Evolutionary conservation across 805 yeast species (phyloP).

Genomic region (Lipomyces chichibuensis): DNA sequence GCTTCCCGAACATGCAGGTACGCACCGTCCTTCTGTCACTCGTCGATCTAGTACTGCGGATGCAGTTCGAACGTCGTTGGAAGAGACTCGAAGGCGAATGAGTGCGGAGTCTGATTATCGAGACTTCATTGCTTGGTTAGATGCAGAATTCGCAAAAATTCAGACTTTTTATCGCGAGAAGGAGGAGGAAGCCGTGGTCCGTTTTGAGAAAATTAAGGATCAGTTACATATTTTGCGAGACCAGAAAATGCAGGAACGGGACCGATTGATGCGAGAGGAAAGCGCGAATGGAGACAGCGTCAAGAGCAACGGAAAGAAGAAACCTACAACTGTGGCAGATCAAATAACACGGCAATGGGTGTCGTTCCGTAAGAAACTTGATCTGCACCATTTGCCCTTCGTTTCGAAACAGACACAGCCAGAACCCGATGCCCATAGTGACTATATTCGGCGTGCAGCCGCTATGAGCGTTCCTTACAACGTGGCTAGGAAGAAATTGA

Average conservation of each 20-base stretch:
- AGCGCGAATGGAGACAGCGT: background rate
- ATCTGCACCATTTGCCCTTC: conserved; percentile 33
- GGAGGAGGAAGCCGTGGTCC: conserved; percentile 62
- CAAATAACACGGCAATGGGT: conserved; percentile 11
- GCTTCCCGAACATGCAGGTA: background rate
- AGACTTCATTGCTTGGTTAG: conserved; percentile 70
- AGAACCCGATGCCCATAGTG: conserved; percentile 13
- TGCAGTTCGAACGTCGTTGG: conserved; percentile 11
- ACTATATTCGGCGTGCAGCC: conserved; percentile 19
- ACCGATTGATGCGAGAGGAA: background rate
- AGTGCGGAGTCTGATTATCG: conserved; percentile 43
- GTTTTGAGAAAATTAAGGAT: conserved; percentile 65
- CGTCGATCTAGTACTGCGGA: conserved; percentile 4
- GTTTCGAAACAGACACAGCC: background rate
- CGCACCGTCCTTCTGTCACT: background rate
- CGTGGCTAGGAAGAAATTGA: conserved; percentile 30
- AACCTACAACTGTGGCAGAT: background rate
- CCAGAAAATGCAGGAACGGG: conserved; percentile 47
- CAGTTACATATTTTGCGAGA: conserved; percentile 68
- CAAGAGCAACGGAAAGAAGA: background rate
- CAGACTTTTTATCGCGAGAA: conserved; percentile 61
- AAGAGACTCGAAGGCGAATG: conserved; percentile 8
- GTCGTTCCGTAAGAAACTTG: conserved; percentile 24
- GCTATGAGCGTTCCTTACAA: conserved; percentile 22
- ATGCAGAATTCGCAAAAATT: conserved; percentile 61